Evolutionary conservation across 306 rosid genomes (phyloP), one percentile per base, ranked within the genome.

Genomic region (Inga oerstediana): DNA sequence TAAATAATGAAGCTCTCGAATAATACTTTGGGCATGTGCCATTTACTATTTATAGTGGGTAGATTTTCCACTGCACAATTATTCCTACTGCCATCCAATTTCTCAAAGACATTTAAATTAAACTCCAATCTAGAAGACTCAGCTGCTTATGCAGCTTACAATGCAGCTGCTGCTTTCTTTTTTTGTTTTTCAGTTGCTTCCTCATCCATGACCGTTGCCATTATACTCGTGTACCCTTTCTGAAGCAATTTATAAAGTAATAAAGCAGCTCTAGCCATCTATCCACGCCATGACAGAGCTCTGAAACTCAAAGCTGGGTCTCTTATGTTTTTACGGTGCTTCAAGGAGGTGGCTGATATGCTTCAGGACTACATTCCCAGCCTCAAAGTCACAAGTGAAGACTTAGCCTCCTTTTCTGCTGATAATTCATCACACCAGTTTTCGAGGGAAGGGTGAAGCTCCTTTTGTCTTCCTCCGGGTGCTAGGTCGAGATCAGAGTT

Each of bases 331-430:
- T 93, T 97, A 22, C 84, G 97, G 59, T 82, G 97, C 22, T 97
- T 87, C 84, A 97, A 97, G 79, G 97, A 97, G 19, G 97, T 97
- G 0, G 98, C 98, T 2, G 85, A 94, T 81, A 92, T 97, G 97
- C 97, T 94, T 16, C 98, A 97, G 78, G 98, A 94, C 78, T 92
- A 88, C 86, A 92, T 97, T 86, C 99, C 99, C 0, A 97, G 99
- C 86, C 88, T 97, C 20, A 94, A 89, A 84, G 90, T 94, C 75
- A 78, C 90, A 1, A 84, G 71, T 70, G 97, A 94, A 2, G 95
- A 94, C 48, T 88, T 91, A 1, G 76, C 91, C n/a, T 88, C 94
- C 16, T 76, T 58, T 22, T 87, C 92, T 27, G 85, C 88, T 7
- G 94, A 90, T 37, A 77, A 73, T 44, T 89, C 90, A 1, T 88